Evolutionary conservation across 2,329 filamentous ascomycete species (phyloP), one percentile per base, ranked within the genome.

Genomic region (Orbilia oligospora): DNA sequence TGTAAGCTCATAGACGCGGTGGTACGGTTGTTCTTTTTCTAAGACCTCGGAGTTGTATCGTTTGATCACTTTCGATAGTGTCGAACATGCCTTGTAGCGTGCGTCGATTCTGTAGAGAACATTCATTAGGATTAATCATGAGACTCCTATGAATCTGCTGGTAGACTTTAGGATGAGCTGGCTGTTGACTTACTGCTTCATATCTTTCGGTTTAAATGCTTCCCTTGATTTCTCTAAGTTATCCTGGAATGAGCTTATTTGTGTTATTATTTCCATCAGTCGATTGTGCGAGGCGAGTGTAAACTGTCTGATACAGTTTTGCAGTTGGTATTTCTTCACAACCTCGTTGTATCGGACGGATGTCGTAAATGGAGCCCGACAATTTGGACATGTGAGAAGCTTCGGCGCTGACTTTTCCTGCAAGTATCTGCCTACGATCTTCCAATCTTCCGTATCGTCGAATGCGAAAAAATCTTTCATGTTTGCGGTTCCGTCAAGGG

Each of bases 401-500:
- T 67, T 18, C 0, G 65, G 76, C 14, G 49, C 18, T 9, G 64
- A 75, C 16, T 61, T 64, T 20, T 79, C 76, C 18, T 79, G 33
- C 1, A 65, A 0, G 48, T 71, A 71, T 46, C 48, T 55, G 2
- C 16, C 30, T 0, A 30, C 46, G 14, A 79, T 65, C 36, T 75
- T 75, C 69, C 76, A 75, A 1, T 18, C 56, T 41, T 66, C 70
- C 1, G 33, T 0, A 2, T 80, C 75, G 49, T 87, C 84, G 5
- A 86, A 82, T 0, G 84, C 81, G 81, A 90, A 91, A 76, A 87
- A 84, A 0, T 85, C 83, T 1, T 81, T 77, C 84, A 93, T 86
- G 0, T 85, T 85, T 85, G 92, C 88, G 16, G 87, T 84, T 0
- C 87, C 88, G 82, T 93, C 91, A 84, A 93, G 87, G 1, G 85